Evolutionary conservation across 106 monocot species (phyloP).

Genomic region (Allium fistulosum): DNA sequence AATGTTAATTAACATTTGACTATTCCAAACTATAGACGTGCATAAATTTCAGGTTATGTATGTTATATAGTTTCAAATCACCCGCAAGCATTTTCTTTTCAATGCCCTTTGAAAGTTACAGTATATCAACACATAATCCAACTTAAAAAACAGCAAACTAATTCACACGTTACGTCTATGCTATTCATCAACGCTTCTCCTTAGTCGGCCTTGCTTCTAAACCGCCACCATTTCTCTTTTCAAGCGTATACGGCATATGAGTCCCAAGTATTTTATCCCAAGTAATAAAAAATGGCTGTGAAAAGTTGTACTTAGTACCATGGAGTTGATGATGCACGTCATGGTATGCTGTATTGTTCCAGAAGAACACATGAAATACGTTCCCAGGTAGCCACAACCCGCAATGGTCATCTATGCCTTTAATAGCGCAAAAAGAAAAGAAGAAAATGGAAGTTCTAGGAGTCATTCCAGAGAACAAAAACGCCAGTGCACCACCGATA

Average conservation of each 20-base stretch:
- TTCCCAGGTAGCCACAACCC: conserved; percentile 18
- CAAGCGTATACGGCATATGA: conserved; percentile 19
- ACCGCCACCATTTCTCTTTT: conserved; percentile 14
- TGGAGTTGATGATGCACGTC: conserved; percentile 34
- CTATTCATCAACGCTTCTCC: background rate
- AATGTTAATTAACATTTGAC: no score
- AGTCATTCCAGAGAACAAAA: conserved; percentile 21
- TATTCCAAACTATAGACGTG: no score
- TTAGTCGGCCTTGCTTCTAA: conserved; percentile 5
- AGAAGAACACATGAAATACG: conserved; percentile 12
- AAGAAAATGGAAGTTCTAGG: conserved; percentile 17
- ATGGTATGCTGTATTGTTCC: conserved; percentile 24
- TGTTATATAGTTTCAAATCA: no score
- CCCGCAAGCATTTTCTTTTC: no score
- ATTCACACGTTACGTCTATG: no score
- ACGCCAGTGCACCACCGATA: conserved; percentile 28
- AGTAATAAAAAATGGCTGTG: conserved; percentile 29
- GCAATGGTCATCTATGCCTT: conserved; percentile 30
- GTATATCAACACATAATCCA: no score
- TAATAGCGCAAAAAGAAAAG: conserved; percentile 26
- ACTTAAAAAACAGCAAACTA: no score
- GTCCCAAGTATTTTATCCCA: conserved; percentile 37
- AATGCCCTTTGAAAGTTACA: no score
- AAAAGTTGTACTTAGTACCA: conserved; percentile 27
- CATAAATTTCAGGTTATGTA: no score